Evolutionary conservation across 352 stramenopile species (phyloP), one percentile per base, ranked within the genome.

Genomic region (Pythium diclinum): DNA sequence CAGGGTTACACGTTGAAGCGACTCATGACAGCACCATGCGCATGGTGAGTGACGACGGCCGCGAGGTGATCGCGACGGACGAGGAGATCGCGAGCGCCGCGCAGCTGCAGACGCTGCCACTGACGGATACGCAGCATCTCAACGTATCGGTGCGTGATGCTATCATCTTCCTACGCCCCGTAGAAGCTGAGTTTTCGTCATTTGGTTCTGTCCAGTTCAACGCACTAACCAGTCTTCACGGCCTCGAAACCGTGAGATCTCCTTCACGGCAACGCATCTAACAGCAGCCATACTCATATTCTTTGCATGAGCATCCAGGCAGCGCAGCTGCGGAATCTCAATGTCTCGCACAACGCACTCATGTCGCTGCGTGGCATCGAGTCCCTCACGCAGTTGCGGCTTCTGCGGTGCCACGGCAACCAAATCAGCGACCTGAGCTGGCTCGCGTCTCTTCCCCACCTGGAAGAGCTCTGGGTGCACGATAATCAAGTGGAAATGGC

Each of bases 401-500:
- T 81, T 13, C 67, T 93, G 51, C 82, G 87, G 40, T 88, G 75
- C 56, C 85, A 71, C 16, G 63, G 73, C 55, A 93, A 93, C 51
- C 54, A 73, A 3, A 81, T 91, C 51, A 59, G 64, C 2, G 77
- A 85, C 52, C 55, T 93, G 42, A 73, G 74, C 47, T 83, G 71
- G 68, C 56, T 88, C 16, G 28, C 58, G 0, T 28, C 47, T 1
- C 51, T 91, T 3, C n/a, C 38, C 0, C 23, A 46, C 1, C 72
- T 93, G 0, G 49, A 68, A n/a, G 79, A 91, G 61, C 71, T 93
- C 17, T 93, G 81, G 79, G 21, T 87, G 6, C 67, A 78, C 59
- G 59, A 80, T 17, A 93, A 93, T 47, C 56, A 56, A 7, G 63
- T 93, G n/a, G 76, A 82, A 48, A 73, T 53, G 14, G 49, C 73